Conservation (phyloP, 2,329 filamentous ascomycete species). For the Geosmithia morbida region DNA sequence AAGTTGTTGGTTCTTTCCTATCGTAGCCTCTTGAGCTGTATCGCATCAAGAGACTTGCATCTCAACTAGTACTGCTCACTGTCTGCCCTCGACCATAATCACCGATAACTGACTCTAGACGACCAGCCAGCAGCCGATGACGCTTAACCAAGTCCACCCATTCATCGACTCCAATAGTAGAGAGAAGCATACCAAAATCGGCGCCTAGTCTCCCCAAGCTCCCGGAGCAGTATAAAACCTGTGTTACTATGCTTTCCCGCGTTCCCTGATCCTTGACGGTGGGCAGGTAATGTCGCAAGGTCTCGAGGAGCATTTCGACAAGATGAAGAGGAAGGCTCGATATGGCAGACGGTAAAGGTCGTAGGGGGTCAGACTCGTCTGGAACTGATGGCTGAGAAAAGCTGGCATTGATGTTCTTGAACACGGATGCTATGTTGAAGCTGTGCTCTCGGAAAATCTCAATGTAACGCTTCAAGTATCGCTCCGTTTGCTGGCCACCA, state of each 20-base stretch:
- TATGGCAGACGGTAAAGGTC: slow-evolving; percentile 58
- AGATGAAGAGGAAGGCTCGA: slow-evolving; percentile 77
- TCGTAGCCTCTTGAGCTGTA: not conserved
- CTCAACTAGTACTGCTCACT: slow-evolving; percentile 1
- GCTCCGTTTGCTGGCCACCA: slow-evolving; percentile 81
- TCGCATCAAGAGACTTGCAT: not conserved
- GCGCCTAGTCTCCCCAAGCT: slow-evolving; percentile 81
- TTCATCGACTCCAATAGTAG: slow-evolving; percentile 42
- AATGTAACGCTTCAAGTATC: slow-evolving; percentile 88
- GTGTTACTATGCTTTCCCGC: slow-evolving; percentile 77
- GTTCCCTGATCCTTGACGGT: slow-evolving; percentile 68
- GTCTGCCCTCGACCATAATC: slow-evolving; percentile 20
- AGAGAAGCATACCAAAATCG: slow-evolving; percentile 83
- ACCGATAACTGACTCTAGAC: slow-evolving; percentile 55
- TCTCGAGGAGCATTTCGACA: slow-evolving; percentile 66
- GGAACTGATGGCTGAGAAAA: slow-evolving; percentile 8
- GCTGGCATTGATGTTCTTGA: slow-evolving; percentile 59
- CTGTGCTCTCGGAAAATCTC: slow-evolving; percentile 97
- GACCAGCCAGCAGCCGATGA: slow-evolving; percentile 70
- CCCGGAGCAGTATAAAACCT: slow-evolving; percentile 84
- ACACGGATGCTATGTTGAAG: slow-evolving; percentile 90
- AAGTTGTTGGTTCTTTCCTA: not conserved
- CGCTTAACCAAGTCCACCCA: slow-evolving; percentile 86
- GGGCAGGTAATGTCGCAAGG: slow-evolving; percentile 61
- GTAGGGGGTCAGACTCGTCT: slow-evolving; percentile 21